These are phyloP conservation scores for Penicillium malachiteum DNA, from an alignment of 495 filamentous ascomycete genomes.

Conservation along the genomic window DNA sequence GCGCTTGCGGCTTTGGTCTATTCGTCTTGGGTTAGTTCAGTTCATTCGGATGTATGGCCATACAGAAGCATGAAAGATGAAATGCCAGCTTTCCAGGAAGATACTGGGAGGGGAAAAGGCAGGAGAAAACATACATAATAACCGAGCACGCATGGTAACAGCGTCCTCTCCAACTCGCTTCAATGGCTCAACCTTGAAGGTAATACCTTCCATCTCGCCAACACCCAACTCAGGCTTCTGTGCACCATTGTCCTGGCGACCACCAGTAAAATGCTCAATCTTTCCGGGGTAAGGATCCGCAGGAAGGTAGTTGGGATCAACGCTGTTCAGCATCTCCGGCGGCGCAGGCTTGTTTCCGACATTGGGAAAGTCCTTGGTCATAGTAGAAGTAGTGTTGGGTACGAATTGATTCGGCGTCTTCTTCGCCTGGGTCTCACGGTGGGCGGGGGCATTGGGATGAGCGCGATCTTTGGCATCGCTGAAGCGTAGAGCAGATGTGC, in stretches of 20 bases:
- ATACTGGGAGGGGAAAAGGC: neutral
- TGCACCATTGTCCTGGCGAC: conserved; percentile 49
- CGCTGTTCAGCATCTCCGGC: conserved; percentile 59
- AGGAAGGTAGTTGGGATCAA: conserved; percentile 56
- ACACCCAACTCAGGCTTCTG: conserved; percentile 74
- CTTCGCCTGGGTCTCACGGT: conserved; percentile 53
- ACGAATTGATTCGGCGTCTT: conserved; percentile 61
- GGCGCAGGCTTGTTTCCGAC: conserved; percentile 56
- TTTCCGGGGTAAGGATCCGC: conserved; percentile 59
- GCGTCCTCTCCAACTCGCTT: conserved; percentile 76
- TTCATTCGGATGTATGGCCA: neutral
- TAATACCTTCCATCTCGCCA: conserved; percentile 86
- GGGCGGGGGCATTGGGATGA: conserved; percentile 39
- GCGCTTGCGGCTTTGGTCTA: conserved; percentile 95
- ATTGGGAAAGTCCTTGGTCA: conserved; percentile 60
- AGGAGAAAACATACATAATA: conserved; percentile 70
- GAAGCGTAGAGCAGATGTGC: conserved; percentile 34
- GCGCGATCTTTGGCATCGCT: conserved; percentile 30
- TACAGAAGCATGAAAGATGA: too few species aligned
- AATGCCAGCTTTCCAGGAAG: neutral
- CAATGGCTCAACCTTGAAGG: conserved; percentile 87
- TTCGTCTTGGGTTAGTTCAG: conserved; percentile 1
- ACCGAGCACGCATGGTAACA: conserved; percentile 79
- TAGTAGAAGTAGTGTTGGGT: conserved; percentile 63
- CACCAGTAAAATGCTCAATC: conserved; percentile 64